A percentile compares a stretch with the other conserved stretches of the same genome.
phyloP scores from a whole-genome alignment of 805 yeast genomes.

The Diddensiella santjacobensis region DNA sequence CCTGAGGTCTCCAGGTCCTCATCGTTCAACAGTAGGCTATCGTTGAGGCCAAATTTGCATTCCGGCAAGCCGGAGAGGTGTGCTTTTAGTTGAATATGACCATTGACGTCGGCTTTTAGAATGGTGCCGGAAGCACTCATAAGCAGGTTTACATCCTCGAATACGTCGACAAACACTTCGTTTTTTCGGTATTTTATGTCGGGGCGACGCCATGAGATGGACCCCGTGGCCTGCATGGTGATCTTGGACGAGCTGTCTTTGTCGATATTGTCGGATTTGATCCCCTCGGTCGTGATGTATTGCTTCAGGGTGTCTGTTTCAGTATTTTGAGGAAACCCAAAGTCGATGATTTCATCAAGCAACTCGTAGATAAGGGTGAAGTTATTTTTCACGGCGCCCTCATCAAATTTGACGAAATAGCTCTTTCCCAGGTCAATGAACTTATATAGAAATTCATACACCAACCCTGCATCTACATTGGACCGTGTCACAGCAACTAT shows the following conservation, averaged over 20 bases:
- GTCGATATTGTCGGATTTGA: conserved; percentile 13
- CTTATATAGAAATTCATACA: conserved; percentile 73
- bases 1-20: conserved; percentile 19
- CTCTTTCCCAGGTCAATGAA: conserved; percentile 51
- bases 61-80: conserved; percentile 78
- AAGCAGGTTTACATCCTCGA: conserved; percentile 69
- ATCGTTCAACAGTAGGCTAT: conserved; percentile 37
- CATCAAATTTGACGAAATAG: conserved; percentile 42
- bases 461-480: conserved; percentile 76
- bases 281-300: conserved; percentile 35
- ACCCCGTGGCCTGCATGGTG: conserved; percentile 37
- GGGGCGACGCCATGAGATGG: conserved; percentile 63
- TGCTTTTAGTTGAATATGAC: conserved; percentile 64
- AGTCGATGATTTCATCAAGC: conserved; percentile 70
- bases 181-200: conserved; percentile 78
- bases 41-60: conserved; percentile 76
- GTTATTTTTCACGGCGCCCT: conserved; percentile 55
- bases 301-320: conserved; percentile 45
- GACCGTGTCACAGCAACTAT: conserved; percentile 85
- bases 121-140: conserved; percentile 57
- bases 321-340: conserved; percentile 70
- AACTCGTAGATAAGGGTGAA: conserved; percentile 71
- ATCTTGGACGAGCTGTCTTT: conserved; percentile 25
- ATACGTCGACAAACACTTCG: conserved; percentile 71
- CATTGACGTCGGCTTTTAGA: conserved; percentile 70